phyloP scores from a whole-genome alignment of 768 basidiomycete genomes.

The Dioszegia aurantiaca region DNA sequence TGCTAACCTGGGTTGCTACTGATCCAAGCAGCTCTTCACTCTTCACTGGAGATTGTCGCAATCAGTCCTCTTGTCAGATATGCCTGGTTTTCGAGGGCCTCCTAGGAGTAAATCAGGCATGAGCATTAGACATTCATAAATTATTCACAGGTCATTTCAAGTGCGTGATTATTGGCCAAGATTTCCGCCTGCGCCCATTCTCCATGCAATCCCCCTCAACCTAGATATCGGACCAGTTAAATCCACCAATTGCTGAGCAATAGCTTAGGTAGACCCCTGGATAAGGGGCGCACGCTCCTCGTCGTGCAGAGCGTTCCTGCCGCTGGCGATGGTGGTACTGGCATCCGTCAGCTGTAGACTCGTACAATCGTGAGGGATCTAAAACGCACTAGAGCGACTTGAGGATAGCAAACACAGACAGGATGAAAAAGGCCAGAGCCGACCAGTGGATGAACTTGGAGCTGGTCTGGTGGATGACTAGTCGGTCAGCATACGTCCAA shows the following conservation, averaged over 20 bases:
- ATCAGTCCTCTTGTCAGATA: too few species aligned
- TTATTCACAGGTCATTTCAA: not conserved
- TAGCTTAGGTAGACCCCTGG: constrained; percentile 8
- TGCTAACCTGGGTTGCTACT: too few species aligned
- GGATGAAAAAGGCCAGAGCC: constrained; percentile 76
- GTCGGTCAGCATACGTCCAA: constrained; percentile 3
- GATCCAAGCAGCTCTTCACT: too few species aligned
- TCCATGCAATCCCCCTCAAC: not conserved
- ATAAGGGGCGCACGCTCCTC: constrained; percentile 80
- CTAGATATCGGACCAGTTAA: not conserved
- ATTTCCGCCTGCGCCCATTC: too few species aligned
- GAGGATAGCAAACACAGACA: constrained; percentile 77
- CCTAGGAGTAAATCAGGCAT: not conserved
- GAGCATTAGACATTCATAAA: too few species aligned
- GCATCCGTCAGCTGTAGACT: constrained; percentile 52
- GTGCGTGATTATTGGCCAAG: not conserved
- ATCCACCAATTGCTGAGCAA: not conserved
- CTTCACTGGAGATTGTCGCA: too few species aligned
- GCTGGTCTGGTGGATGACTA: constrained; percentile 56
- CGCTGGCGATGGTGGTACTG: constrained; percentile 51
- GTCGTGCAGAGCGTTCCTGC: constrained; percentile 67
- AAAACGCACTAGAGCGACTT: constrained; percentile 61
- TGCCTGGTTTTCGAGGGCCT: too few species aligned
- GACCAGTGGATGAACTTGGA: constrained; percentile 85
- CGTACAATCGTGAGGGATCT: not conserved